Base-by-base conservation (phyloP, 179 eudicot genomes). In the Pouteria campechiana region DNA sequence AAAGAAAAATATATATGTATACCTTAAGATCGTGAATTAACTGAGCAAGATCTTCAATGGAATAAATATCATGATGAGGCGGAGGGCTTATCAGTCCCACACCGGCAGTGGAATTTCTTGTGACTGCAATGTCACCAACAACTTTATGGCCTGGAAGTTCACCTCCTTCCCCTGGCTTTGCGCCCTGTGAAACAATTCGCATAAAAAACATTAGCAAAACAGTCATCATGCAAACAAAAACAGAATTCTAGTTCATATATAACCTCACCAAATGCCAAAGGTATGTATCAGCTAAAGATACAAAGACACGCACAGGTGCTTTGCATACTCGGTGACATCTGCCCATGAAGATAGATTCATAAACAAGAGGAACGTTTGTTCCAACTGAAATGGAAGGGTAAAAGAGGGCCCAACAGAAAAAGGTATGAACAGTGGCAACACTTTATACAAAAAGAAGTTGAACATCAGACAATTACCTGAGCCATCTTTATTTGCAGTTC, bases 121-220 rank as follows among this genome's bases (percentile, higher is more conserved):
- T 92, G 34, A 76, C 50, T 34, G 99, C 99, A 60, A 92, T 92
- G 48, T 92, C 99, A 40, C 96, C 99, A 44, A 88, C 68, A 55
- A 92, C 99, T 63, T 92, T 92, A 53, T 92, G 96, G 22, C 99
- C 99, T 11, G 99, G 96, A 46, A 88, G 86, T 61, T 92, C 99
- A 63, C 99, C 99, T 38, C 99, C 99, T 74, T 92, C 96, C 30
- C 99, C 99, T 5, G 99, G 99, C 72, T 92, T 92, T 25, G 99
- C 99, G 40, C 99, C 99, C 99, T 92, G 61, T 24, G 48, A 3
- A 50, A 34, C 36, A 52, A 40, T 25, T 28, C 27, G 30, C 31
- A 58, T 23, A 47, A 6, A 20, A 31, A 48, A 55, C 46, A 42
- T 54, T 25, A 43, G 55, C 31, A 51, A 46, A 40, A 50, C 33